Evolutionary conservation across 306 rosid species (phyloP).

Genomic region (Myrica gale): DNA sequence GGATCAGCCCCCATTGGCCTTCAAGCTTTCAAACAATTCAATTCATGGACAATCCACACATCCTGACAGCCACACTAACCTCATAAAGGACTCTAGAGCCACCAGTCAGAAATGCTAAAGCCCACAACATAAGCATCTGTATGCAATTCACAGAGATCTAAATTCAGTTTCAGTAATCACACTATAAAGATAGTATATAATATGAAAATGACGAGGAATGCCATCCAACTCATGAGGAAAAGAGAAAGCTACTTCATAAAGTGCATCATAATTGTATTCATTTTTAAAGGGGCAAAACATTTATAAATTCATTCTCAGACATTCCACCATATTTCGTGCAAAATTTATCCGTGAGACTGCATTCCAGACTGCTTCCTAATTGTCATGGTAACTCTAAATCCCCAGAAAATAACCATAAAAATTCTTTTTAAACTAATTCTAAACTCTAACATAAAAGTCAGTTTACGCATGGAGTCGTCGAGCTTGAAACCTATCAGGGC

Average conservation of each 20-base stretch:
- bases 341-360: background rate
- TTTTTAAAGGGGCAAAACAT: too few species aligned
- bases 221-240: background rate
- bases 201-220: background rate
- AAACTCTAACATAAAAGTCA: background rate
- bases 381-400: too few species aligned
- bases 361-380: background rate
- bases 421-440: background rate
- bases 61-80: background rate
- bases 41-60: background rate
- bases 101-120: background rate
- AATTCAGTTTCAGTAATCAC: background rate
- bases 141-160: background rate
- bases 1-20: background rate
- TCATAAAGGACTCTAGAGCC: background rate
- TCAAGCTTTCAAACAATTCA: background rate
- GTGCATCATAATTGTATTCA: background rate
- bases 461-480: background rate
- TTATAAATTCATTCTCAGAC: background rate
- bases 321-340: background rate
- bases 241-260: background rate
- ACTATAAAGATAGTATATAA: background rate
- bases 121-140: constrained; percentile 3
- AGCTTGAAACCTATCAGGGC: background rate
- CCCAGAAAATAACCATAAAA: too few species aligned